Conservation (phyloP, 2,329 filamentous ascomycete genomes). For the Penicillium olsonii region DNA sequence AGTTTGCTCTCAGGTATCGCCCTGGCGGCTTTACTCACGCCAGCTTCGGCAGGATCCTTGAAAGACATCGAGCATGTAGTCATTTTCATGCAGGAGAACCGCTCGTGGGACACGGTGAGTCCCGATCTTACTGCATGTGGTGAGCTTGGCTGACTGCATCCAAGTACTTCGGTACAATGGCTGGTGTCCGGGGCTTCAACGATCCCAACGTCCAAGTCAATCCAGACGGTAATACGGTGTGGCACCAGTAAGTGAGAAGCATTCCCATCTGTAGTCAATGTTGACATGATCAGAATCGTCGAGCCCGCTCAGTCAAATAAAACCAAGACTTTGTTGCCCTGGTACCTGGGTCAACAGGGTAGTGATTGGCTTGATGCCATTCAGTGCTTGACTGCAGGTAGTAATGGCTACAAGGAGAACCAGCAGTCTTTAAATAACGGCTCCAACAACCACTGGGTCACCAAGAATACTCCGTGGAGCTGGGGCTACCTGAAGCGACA, state of each 20-base stretch:
- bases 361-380: slow-evolving; percentile 54
- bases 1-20: slow-evolving; percentile 11
- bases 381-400: slow-evolving; percentile 56
- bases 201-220: slow-evolving; percentile 59
- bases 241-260: slow-evolving; percentile 47
- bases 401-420: slow-evolving; percentile 55
- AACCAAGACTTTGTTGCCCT: slow-evolving; percentile 52
- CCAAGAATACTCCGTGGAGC: slow-evolving; percentile 56
- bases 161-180: slow-evolving; percentile 59
- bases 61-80: slow-evolving; percentile 59
- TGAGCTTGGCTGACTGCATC: slow-evolving; percentile 15
- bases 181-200: slow-evolving; percentile 56
- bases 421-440: slow-evolving; percentile 55
- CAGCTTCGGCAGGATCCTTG: slow-evolving; percentile 42
- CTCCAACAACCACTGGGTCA: slow-evolving; percentile 56
- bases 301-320: slow-evolving; percentile 41
- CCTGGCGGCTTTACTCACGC: slow-evolving; percentile 18
- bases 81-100: slow-evolving; percentile 59
- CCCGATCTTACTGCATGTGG: neutral
- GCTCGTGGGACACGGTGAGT: slow-evolving; percentile 42
- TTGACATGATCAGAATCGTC: slow-evolving; percentile 34
- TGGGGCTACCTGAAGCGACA: slow-evolving; percentile 54
- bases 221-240: slow-evolving; percentile 46
- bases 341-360: slow-evolving; percentile 58
- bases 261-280: neutral